phyloP scores from a whole-genome alignment of 345 rosid genomes.

The Streptanthus diversifolius region DNA sequence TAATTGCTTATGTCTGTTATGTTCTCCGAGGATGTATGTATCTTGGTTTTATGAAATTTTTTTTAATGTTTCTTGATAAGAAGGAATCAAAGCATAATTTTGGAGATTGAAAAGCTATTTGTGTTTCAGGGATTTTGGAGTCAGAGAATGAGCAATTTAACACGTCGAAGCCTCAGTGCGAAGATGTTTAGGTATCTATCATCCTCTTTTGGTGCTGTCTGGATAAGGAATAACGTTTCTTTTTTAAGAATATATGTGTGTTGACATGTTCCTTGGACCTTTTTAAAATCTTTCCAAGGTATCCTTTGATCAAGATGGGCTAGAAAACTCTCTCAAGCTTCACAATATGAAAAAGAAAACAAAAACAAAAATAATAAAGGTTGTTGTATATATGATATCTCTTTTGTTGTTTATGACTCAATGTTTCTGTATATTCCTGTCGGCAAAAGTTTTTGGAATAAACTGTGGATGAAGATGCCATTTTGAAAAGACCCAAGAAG shows the following conservation, averaged over 20 bases:
- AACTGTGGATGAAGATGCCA: conserved; percentile 21
- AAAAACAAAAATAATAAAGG: conserved; percentile 24
- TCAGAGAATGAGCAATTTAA: conserved; percentile 1
- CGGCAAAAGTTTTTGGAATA: conserved; percentile 18
- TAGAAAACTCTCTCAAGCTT: not conserved
- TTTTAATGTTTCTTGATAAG: conserved; percentile 13
- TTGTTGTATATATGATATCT: not conserved
- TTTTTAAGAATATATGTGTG: conserved; percentile 8
- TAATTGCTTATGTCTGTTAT: not conserved
- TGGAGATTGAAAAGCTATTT: not conserved
- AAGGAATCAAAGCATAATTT: conserved; percentile 21
- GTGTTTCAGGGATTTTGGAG: conserved; percentile 7
- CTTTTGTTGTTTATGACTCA: conserved; percentile 15
- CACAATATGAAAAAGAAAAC: not conserved
- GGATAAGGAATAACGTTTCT: conserved; percentile 29
- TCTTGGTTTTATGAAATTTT: not conserved
- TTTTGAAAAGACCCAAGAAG: conserved; percentile 12
- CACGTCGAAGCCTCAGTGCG: conserved; percentile 10
- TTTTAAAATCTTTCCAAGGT: conserved; percentile 12
- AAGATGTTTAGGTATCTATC: conserved; percentile 28
- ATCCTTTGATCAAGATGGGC: conserved; percentile 14
- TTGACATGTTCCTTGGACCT: conserved; percentile 19
- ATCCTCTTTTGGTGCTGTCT: conserved; percentile 12
- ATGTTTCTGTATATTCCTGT: conserved; percentile 22
- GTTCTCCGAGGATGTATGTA: not conserved